Percentiles rank a stretch among this genome's conserved stretches.
Evolutionary conservation across 176 grass and related monocot genomes (phyloP).

Genomic region (Areca catechu): DNA sequence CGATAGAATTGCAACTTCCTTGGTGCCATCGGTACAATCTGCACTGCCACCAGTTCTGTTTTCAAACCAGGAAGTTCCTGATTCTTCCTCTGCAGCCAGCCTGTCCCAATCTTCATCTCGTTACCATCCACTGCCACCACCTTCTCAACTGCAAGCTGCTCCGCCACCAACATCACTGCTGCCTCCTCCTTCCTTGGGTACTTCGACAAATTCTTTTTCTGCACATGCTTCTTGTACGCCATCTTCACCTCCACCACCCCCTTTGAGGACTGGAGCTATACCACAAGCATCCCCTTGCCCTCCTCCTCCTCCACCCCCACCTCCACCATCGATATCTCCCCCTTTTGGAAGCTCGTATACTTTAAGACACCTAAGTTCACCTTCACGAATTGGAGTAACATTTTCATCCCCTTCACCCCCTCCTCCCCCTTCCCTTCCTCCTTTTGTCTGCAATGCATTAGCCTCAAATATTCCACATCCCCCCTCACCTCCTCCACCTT

Average conservation of each 20-base stretch:
- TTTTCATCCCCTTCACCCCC: too few species aligned
- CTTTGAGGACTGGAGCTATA: not conserved
- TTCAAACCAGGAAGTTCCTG: not conserved
- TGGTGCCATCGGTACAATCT: conserved; percentile 6
- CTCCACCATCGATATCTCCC: conserved; percentile 14
- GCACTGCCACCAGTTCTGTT: not conserved
- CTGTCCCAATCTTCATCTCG: too few species aligned
- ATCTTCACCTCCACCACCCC: not conserved
- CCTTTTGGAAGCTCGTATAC: conserved; percentile 7
- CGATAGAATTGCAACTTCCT: conserved; percentile 11
- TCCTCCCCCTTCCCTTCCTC: too few species aligned
- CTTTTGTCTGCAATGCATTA: too few species aligned
- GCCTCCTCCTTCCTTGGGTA: too few species aligned
- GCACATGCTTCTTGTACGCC: too few species aligned
- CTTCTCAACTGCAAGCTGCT: not conserved
- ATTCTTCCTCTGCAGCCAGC: not conserved
- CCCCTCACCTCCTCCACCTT: conserved; percentile 20
- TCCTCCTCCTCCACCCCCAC: conserved; percentile 7
- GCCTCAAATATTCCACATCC: too few species aligned
- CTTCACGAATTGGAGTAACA: too few species aligned
- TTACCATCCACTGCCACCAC: too few species aligned
- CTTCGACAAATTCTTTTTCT: too few species aligned
- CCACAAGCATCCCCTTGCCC: conserved; percentile 1
- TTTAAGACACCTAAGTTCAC: not conserved
- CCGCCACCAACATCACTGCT: too few species aligned